phyloP scores from a whole-genome alignment of 148 eudicot genomes.

The Nepenthes gracilis region DNA sequence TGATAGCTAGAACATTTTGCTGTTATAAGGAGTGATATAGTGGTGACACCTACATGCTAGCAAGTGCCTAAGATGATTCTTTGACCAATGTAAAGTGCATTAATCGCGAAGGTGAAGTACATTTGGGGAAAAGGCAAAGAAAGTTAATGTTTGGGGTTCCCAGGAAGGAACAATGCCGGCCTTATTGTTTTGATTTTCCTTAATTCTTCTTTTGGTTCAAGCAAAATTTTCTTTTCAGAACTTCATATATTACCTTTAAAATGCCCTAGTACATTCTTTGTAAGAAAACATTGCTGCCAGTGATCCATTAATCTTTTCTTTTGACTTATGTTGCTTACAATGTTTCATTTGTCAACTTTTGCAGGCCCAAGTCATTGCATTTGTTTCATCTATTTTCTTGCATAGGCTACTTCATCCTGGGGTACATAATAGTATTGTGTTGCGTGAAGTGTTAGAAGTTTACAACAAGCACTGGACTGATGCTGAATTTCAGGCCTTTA shows the following conservation, averaged over 20 bases:
- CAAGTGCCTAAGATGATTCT: too few relatives aligned
- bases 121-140: too few relatives aligned
- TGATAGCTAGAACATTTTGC: too few relatives aligned
- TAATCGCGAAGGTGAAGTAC: too few relatives aligned
- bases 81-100: too few relatives aligned
- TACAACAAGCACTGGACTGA: slow-evolving; percentile 72
- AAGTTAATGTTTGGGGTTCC: too few relatives aligned
- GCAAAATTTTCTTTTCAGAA: neutral
- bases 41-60: too few relatives aligned
- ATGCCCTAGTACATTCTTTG: neutral
- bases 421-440: slow-evolving; percentile 44
- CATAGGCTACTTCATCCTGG: slow-evolving; percentile 75
- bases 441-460: slow-evolving; percentile 58
- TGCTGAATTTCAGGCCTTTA: slow-evolving; percentile 57
- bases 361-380: slow-evolving; percentile 68
- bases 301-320: neutral
- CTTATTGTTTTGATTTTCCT: too few relatives aligned
- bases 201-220: too few relatives aligned
- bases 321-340: neutral
- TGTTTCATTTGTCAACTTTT: slow-evolving; percentile 8
- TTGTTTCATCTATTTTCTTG: slow-evolving; percentile 73
- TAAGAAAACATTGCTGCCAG: neutral
- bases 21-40: too few relatives aligned
- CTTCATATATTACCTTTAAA: neutral
- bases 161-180: too few relatives aligned